Base-by-base conservation (phyloP, 2,329 filamentous ascomycete genomes). In the Madurella mycetomatis region DNA sequence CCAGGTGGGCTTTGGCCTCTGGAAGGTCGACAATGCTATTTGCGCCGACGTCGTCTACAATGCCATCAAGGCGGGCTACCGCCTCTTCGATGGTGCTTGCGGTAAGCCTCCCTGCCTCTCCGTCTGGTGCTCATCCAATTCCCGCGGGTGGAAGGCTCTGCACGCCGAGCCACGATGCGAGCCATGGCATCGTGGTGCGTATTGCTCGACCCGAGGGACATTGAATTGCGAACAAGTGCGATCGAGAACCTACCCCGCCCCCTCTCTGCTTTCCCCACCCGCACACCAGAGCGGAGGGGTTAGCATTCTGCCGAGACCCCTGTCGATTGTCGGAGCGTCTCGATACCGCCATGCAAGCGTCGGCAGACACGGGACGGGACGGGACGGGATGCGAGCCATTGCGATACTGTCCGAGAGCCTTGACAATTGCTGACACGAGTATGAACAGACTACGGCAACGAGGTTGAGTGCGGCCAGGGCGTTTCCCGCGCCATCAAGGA, bases 1-100 rank as follows among this genome's bases (percentile, higher is more conserved):
- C 66, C 81, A 86, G 69, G 85, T 89, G 61, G 86, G 86, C 71
- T 88, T 88, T 69, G 86, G 86, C 56, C 80, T 92, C 62, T 94
- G 89, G 89, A 94, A 94, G 76, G 87, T 94, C 61, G 83, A 83
- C 70, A 87, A 87, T 62, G 80, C 82, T 51, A 84, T 82, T 52
- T 85, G 82, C 67, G 84, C 88, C 65, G 87, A 92, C 65, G 83
- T 82, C 57, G 84, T 92, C 63, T 92, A 92, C 78, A 85, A 91
- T 59, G 83, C 82, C 67, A 83, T 84, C 74, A 84, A 84, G 74
- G 72, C 73, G 48, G 81, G 81, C 41, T 84, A 84, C 71, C 76
- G 81, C 63, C 72, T 84, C 41, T 76, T 84, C 49, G 81, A 84
- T 62, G 81, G 81, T 62, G 81, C 81, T 53, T 81, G 76, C 64